Evolutionary conservation across 176 grass and related monocot species (phyloP).

Genomic region (bread wheat (Triticum aestivum)): IWGSC_CS_RefSeq_v2.1 NC_057801.1:431636888-431637387

Average conservation of each 20-base stretch:
- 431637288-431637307: too few species aligned
- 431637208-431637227: background rate
- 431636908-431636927: constrained; percentile 21
- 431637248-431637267: background rate
- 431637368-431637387: background rate
- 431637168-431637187: constrained; percentile 26
- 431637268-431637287: too few species aligned
- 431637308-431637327: background rate
- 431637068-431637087: background rate
- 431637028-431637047: background rate
- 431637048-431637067: background rate
- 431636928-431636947: constrained; percentile 28
- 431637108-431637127: constrained; percentile 8
- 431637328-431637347: background rate
- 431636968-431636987: background rate
- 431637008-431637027: too few species aligned
- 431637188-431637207: constrained; percentile 2
- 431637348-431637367: background rate
- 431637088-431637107: background rate
- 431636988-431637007: background rate
- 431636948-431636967: background rate
- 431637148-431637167: constrained; percentile 31
- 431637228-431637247: background rate
- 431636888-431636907: constrained; percentile 14
- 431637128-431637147: constrained; percentile 17